Conservation (phyloP, 768 basidiomycete species). For the Lactarius quietus region DNA sequence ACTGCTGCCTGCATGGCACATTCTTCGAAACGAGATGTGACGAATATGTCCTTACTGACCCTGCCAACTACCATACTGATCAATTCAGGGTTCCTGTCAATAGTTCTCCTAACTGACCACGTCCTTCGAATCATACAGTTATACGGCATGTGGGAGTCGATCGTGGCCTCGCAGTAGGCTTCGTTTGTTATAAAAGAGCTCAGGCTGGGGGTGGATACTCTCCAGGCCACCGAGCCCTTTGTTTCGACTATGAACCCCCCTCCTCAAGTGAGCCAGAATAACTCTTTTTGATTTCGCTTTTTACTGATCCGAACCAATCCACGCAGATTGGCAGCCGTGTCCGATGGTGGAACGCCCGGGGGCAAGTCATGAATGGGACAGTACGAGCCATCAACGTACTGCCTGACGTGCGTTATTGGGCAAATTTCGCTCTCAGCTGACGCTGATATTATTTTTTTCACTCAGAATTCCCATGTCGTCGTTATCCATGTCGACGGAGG, state of each 20-base stretch:
- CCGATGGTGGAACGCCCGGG: slow-evolving; percentile 58
- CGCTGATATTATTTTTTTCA: slow-evolving; percentile 9
- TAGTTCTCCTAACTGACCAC: slow-evolving; percentile 4
- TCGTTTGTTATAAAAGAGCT: slow-evolving; percentile 9
- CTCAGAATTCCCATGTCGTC: slow-evolving; percentile 59
- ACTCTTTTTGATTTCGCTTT: slow-evolving; percentile 1
- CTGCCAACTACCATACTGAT: slow-evolving; percentile 19
- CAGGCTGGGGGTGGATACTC: slow-evolving; percentile 8
- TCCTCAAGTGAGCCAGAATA: slow-evolving; percentile 40
- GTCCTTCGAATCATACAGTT: background rate
- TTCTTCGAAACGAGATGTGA: slow-evolving; percentile 16
- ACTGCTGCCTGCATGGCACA: slow-evolving; percentile 3
- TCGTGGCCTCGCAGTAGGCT: slow-evolving; percentile 8
- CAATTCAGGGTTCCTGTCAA: slow-evolving; percentile 19
- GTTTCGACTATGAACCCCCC: slow-evolving; percentile 64
- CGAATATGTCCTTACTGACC: slow-evolving; percentile 14
- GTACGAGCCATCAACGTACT: slow-evolving; percentile 51
- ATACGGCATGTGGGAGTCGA: slow-evolving; percentile 21
- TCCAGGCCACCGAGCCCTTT: slow-evolving; percentile 33
- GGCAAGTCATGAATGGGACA: slow-evolving; percentile 54
- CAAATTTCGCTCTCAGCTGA: background rate
- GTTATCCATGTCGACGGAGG: slow-evolving; percentile 45
- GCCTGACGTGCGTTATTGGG: slow-evolving; percentile 48
- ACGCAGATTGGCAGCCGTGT: slow-evolving; percentile 63
- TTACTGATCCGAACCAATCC: slow-evolving; percentile 19